Evolutionary conservation across 345 rosid species (phyloP), one percentile per base, ranked within the genome.

Genomic region (Nephelium lappaceum): DNA sequence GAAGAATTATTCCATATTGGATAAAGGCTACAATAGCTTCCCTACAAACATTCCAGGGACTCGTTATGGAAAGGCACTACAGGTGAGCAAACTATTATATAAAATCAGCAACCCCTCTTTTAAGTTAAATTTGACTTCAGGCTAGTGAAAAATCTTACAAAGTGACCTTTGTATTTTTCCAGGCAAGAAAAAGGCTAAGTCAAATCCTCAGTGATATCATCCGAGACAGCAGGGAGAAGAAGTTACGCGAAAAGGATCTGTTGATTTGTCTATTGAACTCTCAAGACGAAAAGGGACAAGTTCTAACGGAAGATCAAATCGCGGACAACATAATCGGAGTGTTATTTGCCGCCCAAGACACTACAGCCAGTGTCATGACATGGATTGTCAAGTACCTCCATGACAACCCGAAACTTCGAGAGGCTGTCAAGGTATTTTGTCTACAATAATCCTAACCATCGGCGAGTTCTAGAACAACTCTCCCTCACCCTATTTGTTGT

Each of bases 11-110:
- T 77, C 81, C 80, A 88, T 87, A 67, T 81, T 96, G 1, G 97
- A 91, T 55, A 86, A 80, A 85, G 99, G 98, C 75, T 96, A 94
- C 85, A 96, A 96, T 79, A 92, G 94, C 1, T 91, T 92, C 78
- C 97, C 97, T 16, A 91, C 91, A 41, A 81, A 81, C 74, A 82
- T 96, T 18, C 98, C 99, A 0, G 99, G 97, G 81, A 89, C 95
- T 71, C 81, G 88, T 3, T 94, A 90, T 82, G 64, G 80, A 82
- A 91, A 85, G 85, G 98, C 99, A n/a, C 16, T 86, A 39, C 63
- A 60, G 82, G 93, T 87, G 77, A 75, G 84, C 71, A 42, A 18
- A 71, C 11, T 6, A 57, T 49, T 55, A 58, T 27, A 45, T 27
- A 45, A 45, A 8, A 58, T 69, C 11, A 6, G 43, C 27, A 9